These are phyloP conservation scores for Marchantia polymorpha DNA, from an alignment of 225 moss, liverwort and hornwort species.

Conservation along the genomic window DNA sequence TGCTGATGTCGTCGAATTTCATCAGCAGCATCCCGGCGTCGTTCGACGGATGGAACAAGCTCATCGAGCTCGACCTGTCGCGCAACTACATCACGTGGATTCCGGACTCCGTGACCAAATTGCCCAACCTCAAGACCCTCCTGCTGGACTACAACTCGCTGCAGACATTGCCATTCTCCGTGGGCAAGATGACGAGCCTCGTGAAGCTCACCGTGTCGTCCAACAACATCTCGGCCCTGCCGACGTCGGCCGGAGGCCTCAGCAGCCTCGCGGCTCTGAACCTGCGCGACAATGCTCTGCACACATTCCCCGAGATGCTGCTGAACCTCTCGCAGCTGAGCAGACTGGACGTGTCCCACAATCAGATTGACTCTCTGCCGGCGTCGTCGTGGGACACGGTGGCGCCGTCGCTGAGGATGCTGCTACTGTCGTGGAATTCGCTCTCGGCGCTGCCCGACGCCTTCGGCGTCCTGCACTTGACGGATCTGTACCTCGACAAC, in stretches of 20 bases:
- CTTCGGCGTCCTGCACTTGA: not conserved
- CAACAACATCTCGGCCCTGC: conserved; percentile 14
- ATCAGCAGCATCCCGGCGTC: conserved; percentile 4
- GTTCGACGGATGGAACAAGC: not conserved
- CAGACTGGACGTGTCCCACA: not conserved
- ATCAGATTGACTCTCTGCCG: conserved; percentile 1
- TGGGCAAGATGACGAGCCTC: not conserved
- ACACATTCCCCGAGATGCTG: conserved; percentile 2
- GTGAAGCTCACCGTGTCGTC: not conserved
- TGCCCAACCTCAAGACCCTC: conserved; percentile 9
- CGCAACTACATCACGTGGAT: conserved; percentile 13
- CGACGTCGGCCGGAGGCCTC: not conserved
- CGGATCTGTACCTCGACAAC: conserved; percentile 9
- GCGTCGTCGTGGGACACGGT: not conserved
- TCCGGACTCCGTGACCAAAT: conserved; percentile 12
- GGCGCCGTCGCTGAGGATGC: not conserved
- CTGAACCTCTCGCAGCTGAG: not conserved
- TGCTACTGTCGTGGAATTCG: not conserved
- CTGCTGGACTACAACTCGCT: conserved; percentile 1
- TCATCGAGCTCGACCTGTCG: conserved; percentile 12
- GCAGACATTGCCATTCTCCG: not conserved
- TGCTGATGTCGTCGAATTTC: conserved; percentile 2
- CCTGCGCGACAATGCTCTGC: not conserved
- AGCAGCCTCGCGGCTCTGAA: conserved; percentile 1
- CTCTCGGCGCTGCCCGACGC: not conserved